A percentile compares a stretch with the other conserved stretches of the same genome.
phyloP scores from a whole-genome alignment of 2,329 filamentous ascomycete species.

The Colletotrichum godetiae region DNA sequence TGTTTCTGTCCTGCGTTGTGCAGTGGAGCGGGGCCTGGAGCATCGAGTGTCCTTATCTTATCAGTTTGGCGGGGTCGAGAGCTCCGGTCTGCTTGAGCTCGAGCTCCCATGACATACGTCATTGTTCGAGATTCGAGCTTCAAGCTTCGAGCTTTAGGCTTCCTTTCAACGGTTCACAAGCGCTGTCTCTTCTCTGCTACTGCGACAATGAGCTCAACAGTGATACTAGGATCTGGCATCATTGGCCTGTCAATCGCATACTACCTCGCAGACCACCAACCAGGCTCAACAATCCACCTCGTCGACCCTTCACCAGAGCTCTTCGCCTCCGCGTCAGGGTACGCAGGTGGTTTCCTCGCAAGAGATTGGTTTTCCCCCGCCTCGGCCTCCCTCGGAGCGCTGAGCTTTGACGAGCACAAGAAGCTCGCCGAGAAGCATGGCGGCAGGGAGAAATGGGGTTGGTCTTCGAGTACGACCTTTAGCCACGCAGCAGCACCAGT shows the following conservation, averaged over 20 bases:
- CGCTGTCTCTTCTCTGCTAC: accelerated
- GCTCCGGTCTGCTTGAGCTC: neutral
- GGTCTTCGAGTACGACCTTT: slow-evolving; percentile 66
- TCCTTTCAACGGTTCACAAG: neutral
- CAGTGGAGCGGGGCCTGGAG: neutral
- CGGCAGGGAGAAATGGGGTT: slow-evolving; percentile 66
- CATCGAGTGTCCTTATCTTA: slow-evolving; percentile 4
- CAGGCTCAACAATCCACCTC: slow-evolving; percentile 56
- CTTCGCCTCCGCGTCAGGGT: slow-evolving; percentile 80
- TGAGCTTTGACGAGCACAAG: slow-evolving; percentile 78
- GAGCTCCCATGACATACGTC: neutral
- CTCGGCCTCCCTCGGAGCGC: slow-evolving; percentile 67
- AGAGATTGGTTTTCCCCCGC: slow-evolving; percentile 76
- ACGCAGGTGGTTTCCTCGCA: slow-evolving; percentile 79
- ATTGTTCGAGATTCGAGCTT: neutral
- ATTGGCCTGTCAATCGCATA: slow-evolving; percentile 79
- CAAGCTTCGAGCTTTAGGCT: neutral
- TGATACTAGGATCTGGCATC: slow-evolving; percentile 77
- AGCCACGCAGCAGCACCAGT: slow-evolving; percentile 55
- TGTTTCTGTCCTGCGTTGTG: neutral
- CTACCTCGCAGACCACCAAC: slow-evolving; percentile 69
- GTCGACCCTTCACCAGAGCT: slow-evolving; percentile 63
- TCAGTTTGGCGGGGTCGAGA: slow-evolving; percentile 1
- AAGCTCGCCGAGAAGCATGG: slow-evolving; percentile 69
- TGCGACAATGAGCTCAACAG: slow-evolving; percentile 59